Conservation (phyloP, 306 rosid genomes). For the Vigna angularis region DNA sequence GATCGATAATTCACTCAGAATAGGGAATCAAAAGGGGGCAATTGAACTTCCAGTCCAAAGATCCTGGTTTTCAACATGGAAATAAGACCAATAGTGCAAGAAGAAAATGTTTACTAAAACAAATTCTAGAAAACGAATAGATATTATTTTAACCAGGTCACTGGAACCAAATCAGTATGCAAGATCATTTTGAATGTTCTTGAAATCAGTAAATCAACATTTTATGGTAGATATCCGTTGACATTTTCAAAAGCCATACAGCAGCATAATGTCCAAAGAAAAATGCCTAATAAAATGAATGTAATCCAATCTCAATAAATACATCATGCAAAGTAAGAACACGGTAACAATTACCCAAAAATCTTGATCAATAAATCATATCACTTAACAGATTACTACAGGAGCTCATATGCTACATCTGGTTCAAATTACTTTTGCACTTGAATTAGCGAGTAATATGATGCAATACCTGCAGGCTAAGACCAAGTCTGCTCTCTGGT, state of each 20-base stretch:
- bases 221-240: no score
- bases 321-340: background rate
- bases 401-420: conserved; percentile 4
- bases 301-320: background rate
- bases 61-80: background rate
- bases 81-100: conserved; percentile 30
- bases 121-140: background rate
- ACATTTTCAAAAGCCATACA: no score
- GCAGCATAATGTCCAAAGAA: no score
- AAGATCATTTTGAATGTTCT: background rate
- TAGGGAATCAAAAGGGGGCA: background rate
- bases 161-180: conserved; percentile 25
- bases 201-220: background rate
- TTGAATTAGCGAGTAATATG: conserved; percentile 35
- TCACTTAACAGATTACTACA: background rate
- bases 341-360: background rate
- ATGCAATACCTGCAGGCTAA: conserved; percentile 83
- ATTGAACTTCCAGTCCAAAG: conserved; percentile 8
- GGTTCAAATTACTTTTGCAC: background rate
- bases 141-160: background rate
- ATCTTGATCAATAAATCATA: conserved; percentile 10
- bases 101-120: conserved; percentile 21
- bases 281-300: no score
- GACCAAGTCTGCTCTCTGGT: conserved; percentile 81
- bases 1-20: background rate